Percentiles rank a stretch among this genome's conserved stretches.
Conservation (phyloP, 768 basidiomycete genomes). For the Russula sp. region DNA sequence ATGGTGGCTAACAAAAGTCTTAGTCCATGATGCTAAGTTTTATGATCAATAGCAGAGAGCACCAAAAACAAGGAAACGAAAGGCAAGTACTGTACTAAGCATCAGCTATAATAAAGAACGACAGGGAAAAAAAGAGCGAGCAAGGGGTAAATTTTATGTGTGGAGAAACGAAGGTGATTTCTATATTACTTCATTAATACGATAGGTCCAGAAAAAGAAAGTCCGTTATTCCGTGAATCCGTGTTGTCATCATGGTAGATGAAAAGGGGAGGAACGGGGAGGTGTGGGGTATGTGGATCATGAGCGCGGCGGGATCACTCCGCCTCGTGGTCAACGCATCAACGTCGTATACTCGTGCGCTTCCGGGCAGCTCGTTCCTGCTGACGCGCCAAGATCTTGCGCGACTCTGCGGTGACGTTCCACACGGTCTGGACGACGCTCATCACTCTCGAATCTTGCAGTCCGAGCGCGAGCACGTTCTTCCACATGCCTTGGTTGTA, state of each 20-base stretch:
- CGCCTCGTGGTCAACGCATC: not conserved
- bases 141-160: not conserved
- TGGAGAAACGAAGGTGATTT: not conserved
- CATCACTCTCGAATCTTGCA: conserved; percentile 38
- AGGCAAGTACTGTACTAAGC: not conserved
- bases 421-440: conserved; percentile 54
- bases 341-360: not conserved
- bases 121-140: not conserved
- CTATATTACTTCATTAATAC: not conserved
- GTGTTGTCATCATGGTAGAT: not conserved
- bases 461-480: conserved; percentile 50
- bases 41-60: not conserved
- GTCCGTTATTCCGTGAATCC: conserved; percentile 2
- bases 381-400: conserved; percentile 26
- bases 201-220: not conserved
- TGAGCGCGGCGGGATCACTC: not conserved
- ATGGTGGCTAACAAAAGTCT: not conserved
- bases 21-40: not conserved
- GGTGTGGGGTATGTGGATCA: not conserved
- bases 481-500: conserved; percentile 60
- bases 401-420: conserved; percentile 69
- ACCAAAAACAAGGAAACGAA: not conserved
- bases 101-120: not conserved
- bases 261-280: not conserved
- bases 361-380: not conserved